These are phyloP conservation scores for Phytophthora hybrid DNA, from an alignment of 352 stramenopile species.

Conservation along the genomic window DNA sequence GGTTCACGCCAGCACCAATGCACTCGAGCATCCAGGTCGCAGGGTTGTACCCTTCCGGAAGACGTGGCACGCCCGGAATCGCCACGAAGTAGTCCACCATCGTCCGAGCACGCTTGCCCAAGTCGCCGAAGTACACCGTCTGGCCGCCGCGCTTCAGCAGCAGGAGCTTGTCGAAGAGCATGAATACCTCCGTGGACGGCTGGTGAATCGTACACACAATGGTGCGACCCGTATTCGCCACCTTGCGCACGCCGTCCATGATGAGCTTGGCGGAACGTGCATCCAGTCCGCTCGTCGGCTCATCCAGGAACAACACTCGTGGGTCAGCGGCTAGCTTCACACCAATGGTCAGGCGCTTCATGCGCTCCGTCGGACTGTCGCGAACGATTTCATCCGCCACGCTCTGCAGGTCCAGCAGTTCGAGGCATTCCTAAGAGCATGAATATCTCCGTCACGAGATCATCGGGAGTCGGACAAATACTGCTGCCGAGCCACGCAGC, in stretches of 20 bases:
- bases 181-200: constrained; percentile 85
- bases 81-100: constrained; percentile 74
- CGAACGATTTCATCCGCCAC: constrained; percentile 49
- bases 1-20: constrained; percentile 68
- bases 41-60: constrained; percentile 81
- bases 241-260: constrained; percentile 73
- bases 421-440: constrained; percentile 48
- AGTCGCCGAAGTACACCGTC: constrained; percentile 84
- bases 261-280: constrained; percentile 65
- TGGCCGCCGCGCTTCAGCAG: constrained; percentile 86
- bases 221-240: constrained; percentile 71
- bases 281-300: constrained; percentile 67
- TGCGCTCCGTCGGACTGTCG: constrained; percentile 48
- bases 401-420: constrained; percentile 42
- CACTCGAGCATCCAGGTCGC: constrained; percentile 90
- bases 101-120: constrained; percentile 59
- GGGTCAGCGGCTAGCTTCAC: constrained; percentile 89
- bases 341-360: constrained; percentile 72
- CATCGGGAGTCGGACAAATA: too few relatives aligned
- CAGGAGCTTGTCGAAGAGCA: constrained; percentile 84
- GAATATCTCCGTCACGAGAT: too few relatives aligned
- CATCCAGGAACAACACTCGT: constrained; percentile 79
- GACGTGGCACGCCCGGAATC: constrained; percentile 60
- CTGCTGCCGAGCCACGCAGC: too few relatives aligned
- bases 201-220: constrained; percentile 94